Base-by-base conservation (phyloP, 176 grass and related monocot species). In the Hordeum marinum region DNA sequence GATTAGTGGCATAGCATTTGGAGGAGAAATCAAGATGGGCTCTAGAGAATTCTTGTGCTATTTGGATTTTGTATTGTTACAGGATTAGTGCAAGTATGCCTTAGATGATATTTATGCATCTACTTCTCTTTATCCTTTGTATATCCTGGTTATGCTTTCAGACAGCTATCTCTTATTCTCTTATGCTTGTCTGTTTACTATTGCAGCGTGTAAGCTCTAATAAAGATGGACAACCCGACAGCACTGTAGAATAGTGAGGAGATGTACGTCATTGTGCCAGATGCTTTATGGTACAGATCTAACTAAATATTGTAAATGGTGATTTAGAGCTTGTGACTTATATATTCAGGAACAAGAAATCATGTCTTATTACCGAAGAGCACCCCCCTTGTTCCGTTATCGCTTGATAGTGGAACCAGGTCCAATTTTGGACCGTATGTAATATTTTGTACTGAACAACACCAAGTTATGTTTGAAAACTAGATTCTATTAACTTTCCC, bases 131-230 rank as follows among this genome's bases (percentile, higher is more conserved):
- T 80, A 63, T 27, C 65, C 9, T 40, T 66, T 64, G 65, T 42
- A 68, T 85, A 20, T 21, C 54, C 0, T 8, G 6, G 50, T 23
- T 80, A 34, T 74, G 54, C 36, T 26, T 77, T 76, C 41, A 34
- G 42, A 79, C 36, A 6, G 7, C 79, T 36, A 65, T 81, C 31
- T 54, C 12, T 37, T 42, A 36, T 11, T 81, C 31, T 54, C 12
- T 37, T 42, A 36, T 11, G 15, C 15, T n/a, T 65, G 3, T 55
- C 58, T 68, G 12, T 59, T 74, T 85, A 37, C 55, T 50, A 31
- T 87, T 88, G 82, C 89, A 94, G 92, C 82, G 84, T 61, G 36
- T 17, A 80, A 75, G 27, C 87, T 87, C 73, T 82, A 60, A 58
- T 46, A 78, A 80, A 50, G 66, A 69, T 55, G 81, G 60, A 43